phyloP scores from a whole-genome alignment of 2,329 filamentous ascomycete genomes.

The Fonsecaea pedrosoi region DNA sequence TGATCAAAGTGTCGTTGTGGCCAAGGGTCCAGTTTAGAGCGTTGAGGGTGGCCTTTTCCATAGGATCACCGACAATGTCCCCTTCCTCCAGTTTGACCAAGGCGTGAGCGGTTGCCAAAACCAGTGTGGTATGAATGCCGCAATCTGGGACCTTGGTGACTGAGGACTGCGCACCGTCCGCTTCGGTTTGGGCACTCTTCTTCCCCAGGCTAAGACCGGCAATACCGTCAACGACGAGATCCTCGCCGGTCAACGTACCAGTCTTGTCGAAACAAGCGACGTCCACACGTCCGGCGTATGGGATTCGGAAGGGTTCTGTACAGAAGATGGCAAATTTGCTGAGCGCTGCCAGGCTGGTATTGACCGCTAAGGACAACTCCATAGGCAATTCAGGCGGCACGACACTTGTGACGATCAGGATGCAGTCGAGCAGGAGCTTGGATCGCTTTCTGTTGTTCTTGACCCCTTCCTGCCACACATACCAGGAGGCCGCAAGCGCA shows the following conservation, averaged over 20 bases:
- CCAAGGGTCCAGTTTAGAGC: constrained; percentile 94
- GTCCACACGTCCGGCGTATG: constrained; percentile 92
- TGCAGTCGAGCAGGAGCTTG: constrained; percentile 94
- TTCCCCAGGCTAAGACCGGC: constrained; percentile 82
- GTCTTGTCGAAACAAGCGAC: constrained; percentile 99
- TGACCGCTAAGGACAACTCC: constrained; percentile 96
- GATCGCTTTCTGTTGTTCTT: constrained; percentile 93
- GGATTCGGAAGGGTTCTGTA: constrained; percentile 97
- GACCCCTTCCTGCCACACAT: constrained; percentile 98
- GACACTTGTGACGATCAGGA: constrained; percentile 96
- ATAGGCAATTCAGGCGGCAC: constrained; percentile 98
- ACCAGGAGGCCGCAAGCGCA: constrained; percentile 96
- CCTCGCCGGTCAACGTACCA: constrained; percentile 93
- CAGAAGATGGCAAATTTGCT: constrained; percentile 98
- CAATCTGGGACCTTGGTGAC: constrained; percentile 74
- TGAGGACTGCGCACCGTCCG: constrained; percentile 81
- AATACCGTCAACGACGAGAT: constrained; percentile 95
- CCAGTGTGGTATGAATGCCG: constrained; percentile 83
- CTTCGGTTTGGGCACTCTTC: constrained; percentile 69
- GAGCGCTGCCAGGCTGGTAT: constrained; percentile 92
- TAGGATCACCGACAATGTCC: constrained; percentile 95
- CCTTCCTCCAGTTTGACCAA: constrained; percentile 96
- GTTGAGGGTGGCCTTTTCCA: constrained; percentile 94
- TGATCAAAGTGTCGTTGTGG: constrained; percentile 81
- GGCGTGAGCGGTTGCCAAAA: constrained; percentile 92